Evolutionary conservation across 306 rosid genomes (phyloP).

Genomic region (Lotus japonicus): DNA sequence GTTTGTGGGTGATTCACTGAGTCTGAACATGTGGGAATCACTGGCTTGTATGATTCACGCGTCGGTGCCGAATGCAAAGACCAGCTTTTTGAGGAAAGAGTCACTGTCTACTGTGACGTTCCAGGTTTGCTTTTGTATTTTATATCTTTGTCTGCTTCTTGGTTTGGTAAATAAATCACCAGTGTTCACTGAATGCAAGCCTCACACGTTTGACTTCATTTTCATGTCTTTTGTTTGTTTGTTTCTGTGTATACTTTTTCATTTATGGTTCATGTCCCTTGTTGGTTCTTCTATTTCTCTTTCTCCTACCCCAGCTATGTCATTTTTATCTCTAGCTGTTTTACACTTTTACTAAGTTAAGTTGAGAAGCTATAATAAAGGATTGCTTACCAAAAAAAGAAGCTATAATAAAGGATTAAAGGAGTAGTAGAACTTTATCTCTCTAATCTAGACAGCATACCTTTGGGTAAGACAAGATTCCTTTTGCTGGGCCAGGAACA

Average conservation of each 20-base stretch:
- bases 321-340: neutral
- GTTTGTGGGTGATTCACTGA: conserved; percentile 99
- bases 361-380: neutral
- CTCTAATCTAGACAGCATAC: neutral
- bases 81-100: conserved; percentile 38
- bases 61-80: conserved; percentile 70
- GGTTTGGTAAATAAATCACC: neutral
- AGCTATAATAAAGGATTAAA: neutral
- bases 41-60: conserved; percentile 76
- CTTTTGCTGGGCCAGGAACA: conserved; percentile 21
- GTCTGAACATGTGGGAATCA: conserved; percentile 97
- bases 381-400: too few species aligned
- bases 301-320: neutral
- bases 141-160: neutral
- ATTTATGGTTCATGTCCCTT: neutral
- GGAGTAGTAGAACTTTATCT: neutral
- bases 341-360: too few species aligned
- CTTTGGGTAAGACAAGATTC: conserved; percentile 17
- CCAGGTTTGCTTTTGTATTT: conserved; percentile 42
- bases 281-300: neutral
- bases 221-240: conserved; percentile 15
- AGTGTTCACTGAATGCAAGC: neutral
- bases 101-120: conserved; percentile 46
- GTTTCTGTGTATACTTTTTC: neutral
- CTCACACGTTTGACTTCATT: neutral